phyloP scores from a whole-genome alignment of 306 rosid genomes.

The Nissolia schottii region DNA sequence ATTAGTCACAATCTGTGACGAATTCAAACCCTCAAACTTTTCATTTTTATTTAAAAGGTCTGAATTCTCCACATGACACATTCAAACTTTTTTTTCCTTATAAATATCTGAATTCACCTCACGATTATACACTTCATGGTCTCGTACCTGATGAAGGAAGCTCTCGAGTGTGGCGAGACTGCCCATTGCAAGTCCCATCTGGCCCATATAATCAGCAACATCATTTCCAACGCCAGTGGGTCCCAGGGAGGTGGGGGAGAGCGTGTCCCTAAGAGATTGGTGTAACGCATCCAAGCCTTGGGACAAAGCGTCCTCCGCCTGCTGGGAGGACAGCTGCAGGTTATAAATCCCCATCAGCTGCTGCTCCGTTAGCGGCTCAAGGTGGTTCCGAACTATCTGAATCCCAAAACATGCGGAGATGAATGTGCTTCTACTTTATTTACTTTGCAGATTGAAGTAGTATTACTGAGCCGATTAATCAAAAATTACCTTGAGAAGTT shows the following conservation, averaged over 20 bases:
- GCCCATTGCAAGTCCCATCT: constrained; percentile 86
- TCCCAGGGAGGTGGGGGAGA: constrained; percentile 48
- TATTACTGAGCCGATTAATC: not conserved
- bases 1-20: too few species aligned
- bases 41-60: too few species aligned
- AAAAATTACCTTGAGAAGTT: constrained; percentile 65
- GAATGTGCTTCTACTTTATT: not conserved
- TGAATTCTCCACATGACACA: too few species aligned
- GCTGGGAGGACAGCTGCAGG: constrained; percentile 64
- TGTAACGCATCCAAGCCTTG: constrained; percentile 82
- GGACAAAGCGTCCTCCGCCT: constrained; percentile 77
- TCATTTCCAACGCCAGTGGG: constrained; percentile 54
- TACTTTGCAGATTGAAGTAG: not conserved
- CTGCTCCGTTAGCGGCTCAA: constrained; percentile 80
- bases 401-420: not conserved
- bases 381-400: constrained; percentile 67
- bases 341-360: constrained; percentile 68
- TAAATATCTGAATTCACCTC: too few species aligned
- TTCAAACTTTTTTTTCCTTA: too few species aligned
- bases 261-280: constrained; percentile 59
- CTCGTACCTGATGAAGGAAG: constrained; percentile 57
- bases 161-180: constrained; percentile 56
- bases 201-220: constrained; percentile 87
- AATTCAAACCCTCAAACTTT: too few species aligned
- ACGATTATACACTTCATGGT: too few species aligned